Evolutionary conservation across 306 rosid genomes (phyloP), one percentile per base, ranked within the genome.

Genomic region (Ochetophila trinervis): DNA sequence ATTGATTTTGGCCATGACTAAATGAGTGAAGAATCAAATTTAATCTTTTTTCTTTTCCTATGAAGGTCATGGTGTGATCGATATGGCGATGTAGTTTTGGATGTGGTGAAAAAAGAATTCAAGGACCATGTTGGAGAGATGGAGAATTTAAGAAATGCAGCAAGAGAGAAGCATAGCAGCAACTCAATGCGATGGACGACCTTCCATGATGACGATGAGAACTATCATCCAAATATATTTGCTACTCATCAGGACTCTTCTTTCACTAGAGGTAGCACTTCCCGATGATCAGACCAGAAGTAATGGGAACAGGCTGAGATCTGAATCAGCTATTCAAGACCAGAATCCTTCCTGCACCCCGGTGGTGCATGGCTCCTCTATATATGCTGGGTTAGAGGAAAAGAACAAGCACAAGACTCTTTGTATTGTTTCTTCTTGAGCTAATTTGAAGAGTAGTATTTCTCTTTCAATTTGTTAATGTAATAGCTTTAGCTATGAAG

Each of bases 31-130:
- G 7, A 16, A 7, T n/a, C 20, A 16, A 50, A 9, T n/a, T 19
- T 50, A 4, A 50, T 37, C 21, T 36, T 48, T 17, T 58, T 13
- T 53, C 30, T 63, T 3, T 2, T 12, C 22, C 67, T 48, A 49
- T 70, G 54, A 65, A 91, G 96, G 72, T 86, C 95, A 11, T 85
- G 96, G 95, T 81, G 90, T 50, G 95, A 87, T 54, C 71, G 84
- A 17, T 73, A 87, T 7, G 95, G 95, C 1, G 96, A 89, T 57
- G 91, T 82, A 2, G 92, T 82, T 37, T 61, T 87, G 73, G 87
- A 85, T 40, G 91, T 83, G 75, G 97, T 88, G 86, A 92, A 82
- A 76, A 89, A 81, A 53, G 95, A 89, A 52, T 92, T 88, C 84
- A 92, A 87, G 70, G 85, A 74, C 48, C 92, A 87, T 40, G 85